These are phyloP conservation scores for Actinomucor elegans DNA, from an alignment of 371 early-diverging fungal species.

Conservation along the genomic window DNA sequence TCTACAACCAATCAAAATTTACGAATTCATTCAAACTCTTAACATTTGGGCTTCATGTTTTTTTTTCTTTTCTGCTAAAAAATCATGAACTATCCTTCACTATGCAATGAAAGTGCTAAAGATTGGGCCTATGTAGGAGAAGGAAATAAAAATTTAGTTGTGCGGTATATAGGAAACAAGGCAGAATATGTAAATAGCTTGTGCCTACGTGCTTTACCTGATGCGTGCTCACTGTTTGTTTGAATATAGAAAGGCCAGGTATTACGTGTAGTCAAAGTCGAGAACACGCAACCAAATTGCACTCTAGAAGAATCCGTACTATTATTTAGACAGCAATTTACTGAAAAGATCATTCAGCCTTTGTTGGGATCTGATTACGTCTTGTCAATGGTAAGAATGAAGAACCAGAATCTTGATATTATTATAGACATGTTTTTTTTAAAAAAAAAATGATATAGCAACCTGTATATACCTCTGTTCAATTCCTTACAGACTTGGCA, in stretches of 20 bases:
- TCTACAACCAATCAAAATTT: too few species aligned
- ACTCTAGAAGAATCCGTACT: background rate
- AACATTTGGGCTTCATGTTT: too few species aligned
- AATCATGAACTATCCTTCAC: background rate
- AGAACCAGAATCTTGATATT: background rate
- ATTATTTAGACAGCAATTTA: slow-evolving; percentile 22
- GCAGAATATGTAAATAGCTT: slow-evolving; percentile 25
- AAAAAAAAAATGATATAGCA: too few species aligned
- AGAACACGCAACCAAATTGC: slow-evolving; percentile 3
- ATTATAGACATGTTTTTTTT: background rate
- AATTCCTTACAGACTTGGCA: slow-evolving; percentile 28
- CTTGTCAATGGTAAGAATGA: slow-evolving; percentile 27
- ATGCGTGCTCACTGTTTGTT: background rate
- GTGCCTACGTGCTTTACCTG: too few species aligned
- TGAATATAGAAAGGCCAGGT: slow-evolving; percentile 24
- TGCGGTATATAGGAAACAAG: slow-evolving; percentile 32
- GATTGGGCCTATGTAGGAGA: slow-evolving; percentile 49
- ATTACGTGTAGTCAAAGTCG: slow-evolving; percentile 35
- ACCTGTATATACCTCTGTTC: slow-evolving; percentile 17
- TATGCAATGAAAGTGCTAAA: background rate
- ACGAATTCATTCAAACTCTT: too few species aligned
- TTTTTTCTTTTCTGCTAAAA: too few species aligned
- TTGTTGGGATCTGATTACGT: slow-evolving; percentile 43
- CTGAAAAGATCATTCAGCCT: slow-evolving; percentile 25
- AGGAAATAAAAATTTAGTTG: slow-evolving; percentile 50